Evolutionary conservation across 164 flowering plant species (phyloP), one percentile per base, ranked within the genome.

Genomic region (Vitis amurensis): DNA sequence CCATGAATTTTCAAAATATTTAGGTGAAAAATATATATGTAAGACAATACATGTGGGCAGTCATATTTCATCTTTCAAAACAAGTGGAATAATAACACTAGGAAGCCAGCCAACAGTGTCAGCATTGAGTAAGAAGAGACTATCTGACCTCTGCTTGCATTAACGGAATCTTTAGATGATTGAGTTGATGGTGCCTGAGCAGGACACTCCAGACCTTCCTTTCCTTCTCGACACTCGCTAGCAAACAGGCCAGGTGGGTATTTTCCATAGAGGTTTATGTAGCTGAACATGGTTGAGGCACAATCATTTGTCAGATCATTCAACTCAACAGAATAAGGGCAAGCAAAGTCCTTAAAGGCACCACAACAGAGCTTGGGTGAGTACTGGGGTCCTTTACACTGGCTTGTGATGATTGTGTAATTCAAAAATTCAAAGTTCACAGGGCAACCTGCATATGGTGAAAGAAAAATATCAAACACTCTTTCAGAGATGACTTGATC

Each of bases 211-310:
- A 84, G 83, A 50, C 87, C 85, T 6, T 77, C 51, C 59, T 84
- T 77, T 11, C 75, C 81, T 57, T 76, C 88, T 7, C 55, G 68
- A 68, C 88, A 85, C 55, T 68, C 67, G 16, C 55, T 77, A 66
- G 87, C 79, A 47, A 88, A 88, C n/a, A 86, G 78, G 47, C 88
- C 87, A 2, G 88, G 86, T 2, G 92, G 92, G 78, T 85, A 85
- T 14, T 76, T 78, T 7, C 92, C 92, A 23, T 79, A 74, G 19
- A 84, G 68, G 72, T 85, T 80, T 1, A 88, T 82, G 80, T 88
- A 88, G 77, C 87, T 84, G 76, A 88, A 88, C 86, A 88, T 81
- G 62, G 78, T 78, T 0, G 68, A 1, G 9, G 91, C 86, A 53
- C 88, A 88, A 31, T 84, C 77, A 48, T 19, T 81, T 48, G 71